Conservation (phyloP, 164 flowering plant species). For the Liriodendron chinense region DNA sequence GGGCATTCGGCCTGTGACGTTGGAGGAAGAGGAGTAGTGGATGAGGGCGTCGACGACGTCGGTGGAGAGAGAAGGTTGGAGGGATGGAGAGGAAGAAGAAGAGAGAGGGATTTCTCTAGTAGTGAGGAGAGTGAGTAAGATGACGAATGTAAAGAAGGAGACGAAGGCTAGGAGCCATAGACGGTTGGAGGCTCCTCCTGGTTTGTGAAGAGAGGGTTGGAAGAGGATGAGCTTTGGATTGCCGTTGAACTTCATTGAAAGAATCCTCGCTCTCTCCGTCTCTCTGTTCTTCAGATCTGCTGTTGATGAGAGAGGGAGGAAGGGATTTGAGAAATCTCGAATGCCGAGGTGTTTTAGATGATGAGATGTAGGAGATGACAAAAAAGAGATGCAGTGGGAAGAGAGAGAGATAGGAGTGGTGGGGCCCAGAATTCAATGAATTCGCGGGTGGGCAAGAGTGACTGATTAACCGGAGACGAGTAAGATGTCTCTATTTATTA, state of each 20-base stretch:
- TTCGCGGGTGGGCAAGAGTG: background rate
- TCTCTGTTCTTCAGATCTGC: background rate
- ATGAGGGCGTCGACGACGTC: conserved; percentile 50
- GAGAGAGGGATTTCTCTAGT: conserved; percentile 16
- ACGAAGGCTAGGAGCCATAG: conserved; percentile 51
- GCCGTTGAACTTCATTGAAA: conserved; percentile 13
- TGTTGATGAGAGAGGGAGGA: background rate
- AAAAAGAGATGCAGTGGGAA: too few relatives aligned
- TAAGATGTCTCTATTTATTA: background rate
- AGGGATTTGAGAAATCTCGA: background rate
- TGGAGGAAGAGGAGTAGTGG: conserved; percentile 58
- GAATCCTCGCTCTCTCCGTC: background rate
- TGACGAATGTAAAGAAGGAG: conserved; percentile 56
- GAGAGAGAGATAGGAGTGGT: background rate
- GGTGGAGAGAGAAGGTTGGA: conserved; percentile 20
- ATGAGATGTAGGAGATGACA: too few relatives aligned
- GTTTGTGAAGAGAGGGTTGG: conserved; percentile 29
- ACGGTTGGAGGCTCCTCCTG: conserved; percentile 39
- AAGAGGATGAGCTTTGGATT: conserved; percentile 30
- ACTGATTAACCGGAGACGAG: background rate
- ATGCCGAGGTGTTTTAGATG: background rate
- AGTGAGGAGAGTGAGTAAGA: conserved; percentile 50
- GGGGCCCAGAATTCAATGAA: background rate
- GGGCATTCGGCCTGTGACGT: conserved; percentile 52
- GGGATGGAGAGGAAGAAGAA: conserved; percentile 19